These are phyloP conservation scores for Hypoxylon fuscum DNA, from an alignment of 495 filamentous ascomycete genomes.

Conservation along the genomic window DNA sequence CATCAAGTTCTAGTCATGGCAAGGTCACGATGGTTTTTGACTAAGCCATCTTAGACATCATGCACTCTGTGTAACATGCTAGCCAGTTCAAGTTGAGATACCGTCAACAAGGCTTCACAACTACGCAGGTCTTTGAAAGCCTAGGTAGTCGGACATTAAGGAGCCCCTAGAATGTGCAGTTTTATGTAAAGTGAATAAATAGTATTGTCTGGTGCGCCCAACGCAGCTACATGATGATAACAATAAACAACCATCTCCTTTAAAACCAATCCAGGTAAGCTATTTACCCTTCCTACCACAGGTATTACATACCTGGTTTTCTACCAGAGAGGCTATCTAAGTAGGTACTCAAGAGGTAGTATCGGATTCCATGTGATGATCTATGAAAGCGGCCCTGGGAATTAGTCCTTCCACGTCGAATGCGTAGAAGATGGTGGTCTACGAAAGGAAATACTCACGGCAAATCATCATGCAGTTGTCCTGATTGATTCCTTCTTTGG, in stretches of 20 bases:
- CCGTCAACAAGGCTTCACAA: too few relatives aligned
- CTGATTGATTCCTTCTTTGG: constrained; percentile 13
- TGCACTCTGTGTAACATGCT: too few relatives aligned
- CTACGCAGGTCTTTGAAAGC: too few relatives aligned
- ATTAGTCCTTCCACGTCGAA: background rate
- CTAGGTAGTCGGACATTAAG: too few relatives aligned
- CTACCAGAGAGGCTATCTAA: background rate
- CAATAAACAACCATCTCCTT: background rate
- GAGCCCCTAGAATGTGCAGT: too few relatives aligned
- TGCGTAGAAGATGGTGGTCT: background rate
- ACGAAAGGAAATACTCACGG: constrained; percentile 15
- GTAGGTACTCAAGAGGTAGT: background rate
- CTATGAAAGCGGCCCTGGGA: background rate
- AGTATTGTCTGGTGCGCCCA: too few relatives aligned
- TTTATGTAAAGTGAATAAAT: too few relatives aligned
- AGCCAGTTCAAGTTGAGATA: too few relatives aligned
- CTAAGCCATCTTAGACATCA: too few relatives aligned
- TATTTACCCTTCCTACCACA: background rate
- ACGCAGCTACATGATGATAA: background rate
- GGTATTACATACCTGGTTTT: constrained; percentile 10
- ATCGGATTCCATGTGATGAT: constrained; percentile 14
- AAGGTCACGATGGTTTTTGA: too few relatives aligned
- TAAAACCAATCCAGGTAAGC: background rate
- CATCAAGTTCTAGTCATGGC: too few relatives aligned
- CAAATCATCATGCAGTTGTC: constrained; percentile 33